Evolutionary conservation across 257 asterid genomes (phyloP).

Genomic region (Misopates orontium): DNA sequence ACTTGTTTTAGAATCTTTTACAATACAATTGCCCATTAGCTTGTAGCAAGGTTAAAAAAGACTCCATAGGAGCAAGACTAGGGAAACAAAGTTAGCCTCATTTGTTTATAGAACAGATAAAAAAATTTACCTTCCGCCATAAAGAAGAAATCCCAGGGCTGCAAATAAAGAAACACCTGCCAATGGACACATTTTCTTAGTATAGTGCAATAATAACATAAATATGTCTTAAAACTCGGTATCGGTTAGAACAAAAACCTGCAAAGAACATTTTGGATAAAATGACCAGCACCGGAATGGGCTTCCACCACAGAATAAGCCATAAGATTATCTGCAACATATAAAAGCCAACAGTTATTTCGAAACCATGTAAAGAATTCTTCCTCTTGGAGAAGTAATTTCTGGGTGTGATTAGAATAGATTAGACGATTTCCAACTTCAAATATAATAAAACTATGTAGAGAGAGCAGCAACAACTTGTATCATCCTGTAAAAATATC

Average conservation of each 20-base stretch:
- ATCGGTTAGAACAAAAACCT: conserved; percentile 46
- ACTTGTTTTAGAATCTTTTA: not conserved
- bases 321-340: conserved; percentile 69
- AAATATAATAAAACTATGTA: too few species aligned
- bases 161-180: conserved; percentile 90
- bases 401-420: too few species aligned
- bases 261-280: conserved; percentile 93
- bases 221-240: conserved; percentile 14
- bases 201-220: conserved; percentile 20
- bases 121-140: conserved; percentile 89
- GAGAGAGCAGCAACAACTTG: too few species aligned
- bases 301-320: conserved; percentile 92
- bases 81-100: not conserved
- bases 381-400: not conserved
- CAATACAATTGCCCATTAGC: not conserved
- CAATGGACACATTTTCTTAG: conserved; percentile 34
- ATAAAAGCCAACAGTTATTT: conserved; percentile 26
- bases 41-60: not conserved
- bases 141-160: conserved; percentile 90
- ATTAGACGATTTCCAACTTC: too few species aligned
- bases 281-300: conserved; percentile 53
- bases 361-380: not conserved
- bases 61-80: not conserved
- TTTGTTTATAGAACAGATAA: conserved; percentile 6
- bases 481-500: too few species aligned